A percentile compares a stretch with the other conserved stretches of the same genome.
Conservation (phyloP, 306 rosid species). For the Elaeagnus macrophylla region DNA sequence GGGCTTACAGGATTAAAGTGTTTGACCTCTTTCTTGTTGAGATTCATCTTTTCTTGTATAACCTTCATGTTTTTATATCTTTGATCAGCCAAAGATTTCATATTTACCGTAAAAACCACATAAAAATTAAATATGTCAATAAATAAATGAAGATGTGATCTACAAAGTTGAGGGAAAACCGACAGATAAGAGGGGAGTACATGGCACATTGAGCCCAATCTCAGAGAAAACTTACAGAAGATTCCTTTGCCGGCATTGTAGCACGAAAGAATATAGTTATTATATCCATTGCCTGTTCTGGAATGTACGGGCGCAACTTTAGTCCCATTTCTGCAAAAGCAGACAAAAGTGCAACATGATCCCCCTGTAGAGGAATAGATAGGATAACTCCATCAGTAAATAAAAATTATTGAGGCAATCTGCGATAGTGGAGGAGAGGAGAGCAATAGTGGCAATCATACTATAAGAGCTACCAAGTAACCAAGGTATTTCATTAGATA, state of each 20-base stretch:
- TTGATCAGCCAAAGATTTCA: constrained; percentile 60
- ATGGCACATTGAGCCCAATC: no score
- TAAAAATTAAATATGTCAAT: constrained; percentile 7
- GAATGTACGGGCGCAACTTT: constrained; percentile 77
- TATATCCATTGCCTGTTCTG: constrained; percentile 91
- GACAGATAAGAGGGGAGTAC: constrained; percentile 3
- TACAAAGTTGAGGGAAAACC: not conserved
- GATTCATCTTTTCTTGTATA: constrained; percentile 82
- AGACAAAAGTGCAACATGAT: constrained; percentile 86
- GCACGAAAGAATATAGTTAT: constrained; percentile 71
- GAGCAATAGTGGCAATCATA: not conserved
- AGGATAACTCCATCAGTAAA: not conserved
- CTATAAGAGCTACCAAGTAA: no score
- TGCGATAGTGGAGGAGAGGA: not conserved
- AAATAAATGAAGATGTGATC: not conserved
- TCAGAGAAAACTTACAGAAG: constrained; percentile 34
- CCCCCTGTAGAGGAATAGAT: constrained; percentile 56
- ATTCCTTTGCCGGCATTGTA: constrained; percentile 68
- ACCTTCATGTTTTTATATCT: constrained; percentile 67
- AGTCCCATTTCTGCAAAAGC: constrained; percentile 99
- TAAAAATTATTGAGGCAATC: constrained; percentile 13
- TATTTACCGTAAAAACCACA: constrained; percentile 45
- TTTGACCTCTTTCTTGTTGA: constrained; percentile 65
- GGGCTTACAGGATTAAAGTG: constrained; percentile 90
- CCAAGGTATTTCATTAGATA: no score